phyloP scores from a whole-genome alignment of 192 early-diverging fungal genomes.

The Irineochytrium annulatum region DNA sequence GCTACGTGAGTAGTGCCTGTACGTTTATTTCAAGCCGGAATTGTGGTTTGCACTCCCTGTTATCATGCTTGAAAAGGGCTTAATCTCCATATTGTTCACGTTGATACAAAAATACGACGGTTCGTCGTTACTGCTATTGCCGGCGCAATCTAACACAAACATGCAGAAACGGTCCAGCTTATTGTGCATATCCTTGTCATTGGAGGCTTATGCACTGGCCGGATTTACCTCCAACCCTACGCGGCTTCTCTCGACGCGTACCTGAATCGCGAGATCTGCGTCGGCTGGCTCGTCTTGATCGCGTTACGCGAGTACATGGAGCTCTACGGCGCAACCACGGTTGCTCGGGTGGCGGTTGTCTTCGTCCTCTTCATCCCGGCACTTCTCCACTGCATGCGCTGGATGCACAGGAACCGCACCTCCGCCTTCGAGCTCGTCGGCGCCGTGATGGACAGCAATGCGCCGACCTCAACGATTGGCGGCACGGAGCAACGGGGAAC shows the following conservation, averaged over 20 bases:
- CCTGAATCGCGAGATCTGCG: constrained; percentile 16
- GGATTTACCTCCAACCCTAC: constrained; percentile 21
- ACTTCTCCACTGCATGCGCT: too few species aligned
- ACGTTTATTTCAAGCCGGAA: constrained; percentile 12
- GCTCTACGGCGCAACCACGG: too few species aligned
- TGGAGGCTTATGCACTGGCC: constrained; percentile 2
- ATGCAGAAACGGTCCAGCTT: too few species aligned
- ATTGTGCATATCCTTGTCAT: neutral
- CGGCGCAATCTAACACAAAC: too few species aligned
- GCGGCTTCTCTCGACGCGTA: constrained; percentile 14
- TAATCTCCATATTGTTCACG: constrained; percentile 9
- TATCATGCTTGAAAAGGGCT: constrained; percentile 9
- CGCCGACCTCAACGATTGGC: too few species aligned
- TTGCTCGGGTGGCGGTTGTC: too few species aligned
- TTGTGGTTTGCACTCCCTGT: constrained; percentile 1
- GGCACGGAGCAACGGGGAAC: too few species aligned
- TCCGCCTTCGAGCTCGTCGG: too few species aligned
- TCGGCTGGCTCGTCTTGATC: constrained; percentile 14
- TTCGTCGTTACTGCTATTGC: neutral
- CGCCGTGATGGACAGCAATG: too few species aligned
- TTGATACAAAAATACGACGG: neutral
- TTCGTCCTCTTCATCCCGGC: too few species aligned
- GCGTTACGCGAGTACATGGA: too few species aligned
- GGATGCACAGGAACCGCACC: too few species aligned
- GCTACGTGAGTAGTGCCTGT: constrained; percentile 14